phyloP scores from a whole-genome alignment of 805 yeast genomes.

The Pichia rugopelliculosa region DNA sequence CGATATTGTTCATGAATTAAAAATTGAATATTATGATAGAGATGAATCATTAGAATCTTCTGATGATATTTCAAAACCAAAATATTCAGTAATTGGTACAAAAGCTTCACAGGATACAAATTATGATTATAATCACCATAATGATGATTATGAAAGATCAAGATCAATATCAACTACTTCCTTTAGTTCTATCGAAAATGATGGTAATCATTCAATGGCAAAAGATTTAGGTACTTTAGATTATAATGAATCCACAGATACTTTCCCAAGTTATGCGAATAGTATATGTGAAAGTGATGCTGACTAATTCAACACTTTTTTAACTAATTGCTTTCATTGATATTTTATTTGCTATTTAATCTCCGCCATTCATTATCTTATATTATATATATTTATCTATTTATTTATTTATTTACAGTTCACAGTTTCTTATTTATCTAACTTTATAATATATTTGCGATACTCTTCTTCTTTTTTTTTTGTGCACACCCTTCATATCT shows the following conservation, averaged over 20 bases:
- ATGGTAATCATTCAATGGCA: not conserved
- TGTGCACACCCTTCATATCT: not conserved
- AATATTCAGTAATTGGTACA: slow-evolving; percentile 30
- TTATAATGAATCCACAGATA: slow-evolving; percentile 23
- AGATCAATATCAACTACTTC: not conserved
- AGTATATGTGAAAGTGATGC: slow-evolving; percentile 26
- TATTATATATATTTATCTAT: too few species aligned
- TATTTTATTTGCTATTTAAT: not conserved
- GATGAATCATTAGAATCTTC: slow-evolving; percentile 29
- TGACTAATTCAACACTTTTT: slow-evolving; percentile 8
- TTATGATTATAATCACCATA: slow-evolving; percentile 30
- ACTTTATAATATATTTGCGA: not conserved
- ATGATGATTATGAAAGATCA: slow-evolving; percentile 17
- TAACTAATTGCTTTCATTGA: not conserved
- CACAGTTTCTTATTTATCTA: not conserved
- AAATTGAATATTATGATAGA: slow-evolving; percentile 71
- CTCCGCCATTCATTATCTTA: not conserved
- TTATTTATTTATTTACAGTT: not conserved
- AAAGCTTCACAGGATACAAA: slow-evolving; percentile 28
- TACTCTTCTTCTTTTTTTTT: not conserved
- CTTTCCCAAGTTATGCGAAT: slow-evolving; percentile 26
- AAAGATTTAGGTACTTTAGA: slow-evolving; percentile 10
- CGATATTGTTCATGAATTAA: slow-evolving; percentile 85
- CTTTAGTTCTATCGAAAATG: not conserved
- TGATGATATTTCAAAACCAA: slow-evolving; percentile 22